Evolutionary conservation across 495 filamentous ascomycete genomes (phyloP).

Genomic region (Tuber umbilicatum): DNA sequence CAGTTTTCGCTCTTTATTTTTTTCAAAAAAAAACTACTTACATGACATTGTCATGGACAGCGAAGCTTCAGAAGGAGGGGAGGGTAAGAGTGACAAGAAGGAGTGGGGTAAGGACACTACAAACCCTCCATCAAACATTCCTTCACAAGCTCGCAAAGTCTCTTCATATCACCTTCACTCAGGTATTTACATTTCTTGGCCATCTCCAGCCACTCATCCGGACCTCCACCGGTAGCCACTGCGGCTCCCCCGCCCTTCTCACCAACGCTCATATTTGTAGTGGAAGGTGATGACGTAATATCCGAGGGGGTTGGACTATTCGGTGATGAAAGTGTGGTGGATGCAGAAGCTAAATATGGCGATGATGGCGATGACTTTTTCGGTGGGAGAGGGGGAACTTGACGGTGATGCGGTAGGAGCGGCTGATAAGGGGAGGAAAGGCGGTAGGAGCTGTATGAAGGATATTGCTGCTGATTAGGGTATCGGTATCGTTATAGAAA

Average conservation of each 20-base stretch:
- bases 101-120: neutral
- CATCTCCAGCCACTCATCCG: slow-evolving; percentile 93
- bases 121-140: slow-evolving; percentile 47
- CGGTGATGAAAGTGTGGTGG: slow-evolving; percentile 17
- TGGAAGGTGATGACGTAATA: slow-evolving; percentile 6
- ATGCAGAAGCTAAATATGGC: slow-evolving; percentile 7
- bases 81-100: neutral
- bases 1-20: slow-evolving; percentile 17
- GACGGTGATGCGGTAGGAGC: slow-evolving; percentile 14
- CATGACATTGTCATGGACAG: slow-evolving; percentile 16
- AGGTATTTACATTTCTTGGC: slow-evolving; percentile 96
- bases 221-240: slow-evolving; percentile 75
- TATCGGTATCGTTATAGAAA: slow-evolving; percentile 13
- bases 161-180: slow-evolving; percentile 93
- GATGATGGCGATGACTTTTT: neutral
- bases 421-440: slow-evolving; percentile 21
- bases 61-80: neutral
- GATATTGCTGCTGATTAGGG: slow-evolving; percentile 26
- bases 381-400: slow-evolving; percentile 12
- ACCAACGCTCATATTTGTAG: slow-evolving; percentile 47
- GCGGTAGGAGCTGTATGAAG: slow-evolving; percentile 30
- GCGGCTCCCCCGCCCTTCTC: slow-evolving; percentile 78
- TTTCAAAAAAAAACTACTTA: slow-evolving; percentile 23
- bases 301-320: slow-evolving; percentile 16
- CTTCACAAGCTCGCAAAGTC: slow-evolving; percentile 96